These are phyloP conservation scores for Deuterostichococcus epilithicus DNA, from an alignment of 139 green algal species.

Conservation along the genomic window DNA sequence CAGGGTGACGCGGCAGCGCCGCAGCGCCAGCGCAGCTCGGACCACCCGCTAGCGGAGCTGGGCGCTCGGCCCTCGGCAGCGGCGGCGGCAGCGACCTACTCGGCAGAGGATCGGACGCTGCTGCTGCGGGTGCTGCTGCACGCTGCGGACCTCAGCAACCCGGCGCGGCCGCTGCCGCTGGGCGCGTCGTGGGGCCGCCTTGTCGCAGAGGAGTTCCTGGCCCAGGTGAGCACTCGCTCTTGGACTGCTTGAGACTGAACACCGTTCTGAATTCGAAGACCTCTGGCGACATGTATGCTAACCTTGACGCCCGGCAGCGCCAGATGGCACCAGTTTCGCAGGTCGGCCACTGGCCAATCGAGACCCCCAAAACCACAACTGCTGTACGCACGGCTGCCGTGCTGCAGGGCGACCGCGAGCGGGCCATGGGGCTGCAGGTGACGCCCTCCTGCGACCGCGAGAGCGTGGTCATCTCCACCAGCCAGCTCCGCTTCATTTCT, in stretches of 20 bases:
- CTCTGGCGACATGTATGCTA: too few relatives aligned
- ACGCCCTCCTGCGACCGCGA: slow-evolving; percentile 17
- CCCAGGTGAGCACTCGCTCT: slow-evolving; percentile 13
- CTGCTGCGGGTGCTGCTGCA: slow-evolving; percentile 18
- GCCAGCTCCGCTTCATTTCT: slow-evolving; percentile 22
- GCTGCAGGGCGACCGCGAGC: slow-evolving; percentile 17
- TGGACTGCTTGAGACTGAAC: too few relatives aligned
- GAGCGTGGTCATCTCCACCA: slow-evolving; percentile 15
- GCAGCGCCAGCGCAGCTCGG: not conserved
- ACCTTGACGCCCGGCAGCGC: too few relatives aligned
- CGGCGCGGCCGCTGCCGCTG: not conserved
- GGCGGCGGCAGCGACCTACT: not conserved
- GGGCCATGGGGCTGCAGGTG: slow-evolving; percentile 4
- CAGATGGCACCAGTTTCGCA: too few relatives aligned
- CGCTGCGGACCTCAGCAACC: slow-evolving; percentile 16
- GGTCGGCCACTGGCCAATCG: too few relatives aligned
- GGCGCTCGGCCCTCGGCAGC: not conserved
- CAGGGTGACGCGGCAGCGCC: too few relatives aligned
- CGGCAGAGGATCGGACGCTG: not conserved
- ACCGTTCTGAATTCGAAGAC: too few relatives aligned
- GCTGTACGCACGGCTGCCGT: not conserved
- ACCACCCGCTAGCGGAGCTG: too few relatives aligned
- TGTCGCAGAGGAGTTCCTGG: slow-evolving; percentile 16
- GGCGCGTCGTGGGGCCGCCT: slow-evolving; percentile 10
- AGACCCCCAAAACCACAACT: too few relatives aligned